Evolutionary conservation across 768 basidiomycete genomes (phyloP).

Genomic region (Naematelia aurantialba): DNA sequence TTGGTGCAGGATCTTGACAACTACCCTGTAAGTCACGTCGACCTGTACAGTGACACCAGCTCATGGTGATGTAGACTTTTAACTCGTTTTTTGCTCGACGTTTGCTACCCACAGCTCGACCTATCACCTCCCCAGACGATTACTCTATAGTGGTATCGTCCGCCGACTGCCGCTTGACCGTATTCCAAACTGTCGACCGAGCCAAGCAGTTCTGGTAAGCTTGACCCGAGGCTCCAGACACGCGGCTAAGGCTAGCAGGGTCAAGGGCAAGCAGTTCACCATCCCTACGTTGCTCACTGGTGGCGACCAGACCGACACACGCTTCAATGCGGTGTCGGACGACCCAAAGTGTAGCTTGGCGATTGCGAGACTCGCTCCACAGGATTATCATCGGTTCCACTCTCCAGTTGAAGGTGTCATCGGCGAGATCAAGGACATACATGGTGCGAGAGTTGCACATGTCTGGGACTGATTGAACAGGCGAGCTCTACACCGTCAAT

Average conservation of each 20-base stretch:
- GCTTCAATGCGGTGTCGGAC: slow-evolving; percentile 51
- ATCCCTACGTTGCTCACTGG: slow-evolving; percentile 60
- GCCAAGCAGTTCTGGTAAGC: slow-evolving; percentile 68
- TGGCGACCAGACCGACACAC: slow-evolving; percentile 33
- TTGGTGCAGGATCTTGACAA: slow-evolving; percentile 61
- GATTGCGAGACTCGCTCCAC: slow-evolving; percentile 71
- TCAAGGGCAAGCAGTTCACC: slow-evolving; percentile 71
- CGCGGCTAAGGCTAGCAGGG: slow-evolving; percentile 43
- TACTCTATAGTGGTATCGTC: slow-evolving; percentile 60
- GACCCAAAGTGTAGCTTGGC: slow-evolving; percentile 54
- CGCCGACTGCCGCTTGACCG: slow-evolving; percentile 71
- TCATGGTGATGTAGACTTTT: slow-evolving; percentile 54
- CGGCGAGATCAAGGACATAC: slow-evolving; percentile 49
- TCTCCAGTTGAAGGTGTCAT: slow-evolving; percentile 61
- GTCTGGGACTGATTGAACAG: slow-evolving; percentile 1
- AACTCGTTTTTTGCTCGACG: slow-evolving; percentile 74
- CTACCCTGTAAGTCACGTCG: slow-evolving; percentile 53
- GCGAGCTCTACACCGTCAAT: slow-evolving; percentile 57
- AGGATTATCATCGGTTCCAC: slow-evolving; percentile 79
- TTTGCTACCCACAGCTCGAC: slow-evolving; percentile 61
- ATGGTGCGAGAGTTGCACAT: slow-evolving; percentile 44
- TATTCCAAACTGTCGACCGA: slow-evolving; percentile 59
- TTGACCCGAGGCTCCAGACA: neutral
- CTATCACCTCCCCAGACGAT: slow-evolving; percentile 59
- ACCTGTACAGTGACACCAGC: neutral